These are phyloP conservation scores for Lentinula sp. DNA, from an alignment of 768 basidiomycete genomes.

Conservation along the genomic window DNA sequence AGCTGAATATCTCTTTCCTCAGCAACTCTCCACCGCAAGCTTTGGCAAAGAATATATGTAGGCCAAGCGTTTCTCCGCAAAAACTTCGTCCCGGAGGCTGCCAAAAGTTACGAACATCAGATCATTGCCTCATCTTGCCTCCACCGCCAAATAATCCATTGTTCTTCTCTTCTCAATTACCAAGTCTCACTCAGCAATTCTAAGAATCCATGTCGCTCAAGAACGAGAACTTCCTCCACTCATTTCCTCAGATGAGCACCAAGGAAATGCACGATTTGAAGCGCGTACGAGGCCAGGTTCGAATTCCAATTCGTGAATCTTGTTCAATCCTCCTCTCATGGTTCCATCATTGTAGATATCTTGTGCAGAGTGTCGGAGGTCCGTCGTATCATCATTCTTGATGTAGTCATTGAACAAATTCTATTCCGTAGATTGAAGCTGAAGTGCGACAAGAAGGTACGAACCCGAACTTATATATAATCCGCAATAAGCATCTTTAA, in stretches of 20 bases:
- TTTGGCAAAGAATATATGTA: no score
- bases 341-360: neutral
- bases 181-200: neutral
- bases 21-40: no score
- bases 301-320: no score
- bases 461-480: neutral
- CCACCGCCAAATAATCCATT: no score
- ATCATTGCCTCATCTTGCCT: neutral
- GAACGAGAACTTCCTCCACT: neutral
- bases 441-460: conserved; percentile 39
- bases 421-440: conserved; percentile 23
- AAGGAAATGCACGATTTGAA: neutral
- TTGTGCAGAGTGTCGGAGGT: conserved; percentile 33
- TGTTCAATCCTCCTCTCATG: neutral
- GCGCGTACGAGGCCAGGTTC: neutral
- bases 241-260: neutral
- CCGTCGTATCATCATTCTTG: conserved; percentile 9
- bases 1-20: no score
- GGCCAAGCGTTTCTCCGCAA: no score
- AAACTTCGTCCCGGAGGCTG: no score
- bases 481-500: neutral
- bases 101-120: neutral
- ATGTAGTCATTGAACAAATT: neutral
- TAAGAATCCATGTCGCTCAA: neutral
- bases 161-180: neutral